Percentiles rank a stretch among this genome's conserved stretches.
Evolutionary conservation across 2,329 filamentous ascomycete species (phyloP).

Genomic region (Penicillium sp.): DNA sequence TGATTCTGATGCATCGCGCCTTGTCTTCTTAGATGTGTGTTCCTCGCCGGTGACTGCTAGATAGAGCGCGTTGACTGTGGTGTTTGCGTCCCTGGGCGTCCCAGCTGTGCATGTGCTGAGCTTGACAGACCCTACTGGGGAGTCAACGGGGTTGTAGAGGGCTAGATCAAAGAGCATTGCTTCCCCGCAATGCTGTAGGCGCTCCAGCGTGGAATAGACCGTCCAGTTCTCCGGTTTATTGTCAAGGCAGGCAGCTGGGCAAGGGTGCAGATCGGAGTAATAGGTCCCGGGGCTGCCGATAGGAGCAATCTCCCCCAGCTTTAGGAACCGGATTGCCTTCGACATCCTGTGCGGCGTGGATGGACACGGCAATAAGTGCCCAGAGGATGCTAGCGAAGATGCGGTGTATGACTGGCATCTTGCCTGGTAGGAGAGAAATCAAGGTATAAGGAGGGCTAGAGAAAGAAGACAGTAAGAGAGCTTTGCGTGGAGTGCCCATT

Average conservation of each 20-base stretch:
- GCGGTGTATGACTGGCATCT: too few species aligned
- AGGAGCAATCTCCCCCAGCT: conserved; percentile 1
- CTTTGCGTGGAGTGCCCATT: too few species aligned
- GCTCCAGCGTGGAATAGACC: not conserved
- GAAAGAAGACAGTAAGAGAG: not conserved
- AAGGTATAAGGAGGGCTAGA: too few species aligned
- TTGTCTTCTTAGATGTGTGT: too few species aligned
- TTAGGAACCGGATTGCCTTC: not conserved
- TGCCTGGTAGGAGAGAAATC: not conserved
- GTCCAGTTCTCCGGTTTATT: conserved; percentile 3
- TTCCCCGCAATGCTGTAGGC: not conserved
- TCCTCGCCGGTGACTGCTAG: not conserved
- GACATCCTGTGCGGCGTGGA: not conserved
- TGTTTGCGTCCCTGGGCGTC: not conserved
- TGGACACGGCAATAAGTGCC: too few species aligned
- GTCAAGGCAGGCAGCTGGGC: not conserved
- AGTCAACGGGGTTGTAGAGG: not conserved
- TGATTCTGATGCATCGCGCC: too few species aligned
- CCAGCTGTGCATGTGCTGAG: conserved; percentile 2
- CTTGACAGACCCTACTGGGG: not conserved
- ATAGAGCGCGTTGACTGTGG: not conserved
- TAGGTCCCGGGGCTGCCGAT: conserved; percentile 6
- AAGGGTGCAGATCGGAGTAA: conserved; percentile 4
- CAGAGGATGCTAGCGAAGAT: too few species aligned
- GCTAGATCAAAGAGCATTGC: conserved; percentile 3